These are phyloP conservation scores for Porodaedalea pini DNA, from an alignment of 1,284 basidiomycete species.

Conservation along the genomic window DNA sequence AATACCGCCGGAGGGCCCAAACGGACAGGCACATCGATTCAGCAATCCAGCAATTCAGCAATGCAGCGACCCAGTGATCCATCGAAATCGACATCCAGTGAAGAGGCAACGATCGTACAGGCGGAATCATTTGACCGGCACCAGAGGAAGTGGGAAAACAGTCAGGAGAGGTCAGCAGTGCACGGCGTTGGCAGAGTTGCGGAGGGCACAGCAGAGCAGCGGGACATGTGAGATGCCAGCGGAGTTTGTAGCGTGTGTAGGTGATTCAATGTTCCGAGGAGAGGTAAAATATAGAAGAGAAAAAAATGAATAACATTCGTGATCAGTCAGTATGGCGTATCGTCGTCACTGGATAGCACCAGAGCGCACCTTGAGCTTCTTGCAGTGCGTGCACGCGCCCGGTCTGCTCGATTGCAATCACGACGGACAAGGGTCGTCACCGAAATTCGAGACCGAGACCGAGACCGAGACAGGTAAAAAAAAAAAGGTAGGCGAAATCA, in stretches of 20 bases:
- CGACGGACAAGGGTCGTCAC: conserved; percentile 8
- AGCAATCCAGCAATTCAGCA: too few relatives aligned
- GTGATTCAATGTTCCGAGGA: neutral
- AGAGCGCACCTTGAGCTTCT: conserved; percentile 69
- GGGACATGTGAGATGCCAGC: neutral
- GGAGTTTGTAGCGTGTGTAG: neutral
- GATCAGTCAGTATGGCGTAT: conserved; percentile 4
- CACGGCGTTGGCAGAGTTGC: conserved; percentile 1
- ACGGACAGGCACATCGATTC: neutral
- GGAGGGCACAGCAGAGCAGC: neutral
- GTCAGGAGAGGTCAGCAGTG: neutral
- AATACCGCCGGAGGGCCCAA: neutral
- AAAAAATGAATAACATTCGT: conserved; percentile 12
- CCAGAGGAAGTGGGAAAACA: neutral
- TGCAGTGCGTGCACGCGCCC: conserved; percentile 78
- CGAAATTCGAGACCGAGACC: conserved; percentile 1
- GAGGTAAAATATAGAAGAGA: conserved; percentile 7
- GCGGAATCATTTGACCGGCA: neutral
- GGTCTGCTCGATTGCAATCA: too few relatives aligned
- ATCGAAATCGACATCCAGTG: neutral
- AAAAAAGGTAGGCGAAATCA: too few relatives aligned
- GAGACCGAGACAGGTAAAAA: neutral
- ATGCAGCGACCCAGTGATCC: neutral
- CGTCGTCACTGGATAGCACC: neutral
- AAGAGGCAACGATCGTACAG: neutral